A percentile compares a stretch with the other conserved stretches of the same genome.
Conservation (phyloP, 768 basidiomycete species). For the Asterophora lycoperdoides region DNA sequence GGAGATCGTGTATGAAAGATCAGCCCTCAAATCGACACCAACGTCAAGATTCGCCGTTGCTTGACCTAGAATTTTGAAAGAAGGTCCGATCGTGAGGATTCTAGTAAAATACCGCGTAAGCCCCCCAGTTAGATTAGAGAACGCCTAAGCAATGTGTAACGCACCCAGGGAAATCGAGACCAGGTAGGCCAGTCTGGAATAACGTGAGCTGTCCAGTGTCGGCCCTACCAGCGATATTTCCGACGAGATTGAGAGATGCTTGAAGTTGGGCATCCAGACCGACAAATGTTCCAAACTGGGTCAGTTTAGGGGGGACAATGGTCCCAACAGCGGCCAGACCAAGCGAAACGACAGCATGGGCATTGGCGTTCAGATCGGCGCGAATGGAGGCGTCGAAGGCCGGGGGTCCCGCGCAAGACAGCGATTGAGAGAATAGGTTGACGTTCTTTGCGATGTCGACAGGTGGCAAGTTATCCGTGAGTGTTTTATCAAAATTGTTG, state of each 20-base stretch:
- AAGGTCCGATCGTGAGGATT: conserved; percentile 38
- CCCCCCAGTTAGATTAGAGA: not conserved
- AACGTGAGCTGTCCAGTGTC: conserved; percentile 40
- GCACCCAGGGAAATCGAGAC: conserved; percentile 49
- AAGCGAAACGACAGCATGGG: conserved; percentile 23
- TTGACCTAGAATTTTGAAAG: conserved; percentile 31
- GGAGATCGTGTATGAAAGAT: conserved; percentile 27
- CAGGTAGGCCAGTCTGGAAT: conserved; percentile 40
- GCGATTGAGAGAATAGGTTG: conserved; percentile 22
- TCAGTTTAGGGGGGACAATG: conserved; percentile 21
- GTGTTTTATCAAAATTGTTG: conserved; percentile 28
- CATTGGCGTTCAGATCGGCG: conserved; percentile 16
- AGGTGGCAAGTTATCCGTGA: conserved; percentile 26
- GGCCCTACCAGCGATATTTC: conserved; percentile 32
- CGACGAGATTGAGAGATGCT: conserved; percentile 33
- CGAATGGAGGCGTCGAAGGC: conserved; percentile 10
- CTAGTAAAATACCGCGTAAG: conserved; percentile 10
- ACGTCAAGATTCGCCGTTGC: conserved; percentile 27
- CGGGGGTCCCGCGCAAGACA: conserved; percentile 16
- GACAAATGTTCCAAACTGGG: conserved; percentile 30
- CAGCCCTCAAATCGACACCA: conserved; percentile 28
- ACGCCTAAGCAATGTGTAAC: not conserved
- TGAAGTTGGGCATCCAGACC: conserved; percentile 34
- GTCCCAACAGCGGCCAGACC: conserved; percentile 23
- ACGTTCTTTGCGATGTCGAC: conserved; percentile 28